phyloP scores from a whole-genome alignment of 2,329 filamentous ascomycete species.

The Niveomyces coronatus region DNA sequence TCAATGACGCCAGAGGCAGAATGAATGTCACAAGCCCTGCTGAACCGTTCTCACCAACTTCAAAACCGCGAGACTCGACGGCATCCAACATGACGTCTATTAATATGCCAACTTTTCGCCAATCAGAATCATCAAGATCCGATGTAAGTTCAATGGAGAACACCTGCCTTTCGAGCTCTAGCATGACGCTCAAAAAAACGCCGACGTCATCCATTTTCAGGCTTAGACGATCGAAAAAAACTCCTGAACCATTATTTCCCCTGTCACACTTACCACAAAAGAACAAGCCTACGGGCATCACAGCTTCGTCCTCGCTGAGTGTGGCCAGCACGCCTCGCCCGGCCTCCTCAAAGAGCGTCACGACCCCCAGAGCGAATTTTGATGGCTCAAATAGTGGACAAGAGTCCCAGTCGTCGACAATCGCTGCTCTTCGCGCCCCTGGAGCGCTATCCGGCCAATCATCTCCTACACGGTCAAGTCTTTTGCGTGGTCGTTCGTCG shows the following conservation, averaged over 20 bases:
- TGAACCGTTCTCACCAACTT: constrained; percentile 35
- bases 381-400: constrained; percentile 21
- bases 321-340: constrained; percentile 24
- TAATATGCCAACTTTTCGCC: constrained; percentile 34
- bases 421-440: constrained; percentile 36
- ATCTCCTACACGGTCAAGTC: constrained; percentile 50
- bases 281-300: constrained; percentile 31
- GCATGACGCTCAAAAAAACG: constrained; percentile 49
- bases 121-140: constrained; percentile 72
- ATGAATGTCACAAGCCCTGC: constrained; percentile 37
- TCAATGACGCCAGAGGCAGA: constrained; percentile 32
- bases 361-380: constrained; percentile 14
- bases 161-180: constrained; percentile 46
- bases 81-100: constrained; percentile 33
- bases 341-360: constrained; percentile 23
- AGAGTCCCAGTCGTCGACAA: constrained; percentile 28
- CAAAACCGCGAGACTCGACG: constrained; percentile 19
- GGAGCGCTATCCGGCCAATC: constrained; percentile 51
- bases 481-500: constrained; percentile 68
- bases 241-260: constrained; percentile 70
- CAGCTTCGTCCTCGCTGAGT: constrained; percentile 32
- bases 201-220: constrained; percentile 69
- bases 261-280: constrained; percentile 76
- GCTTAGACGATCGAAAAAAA: constrained; percentile 66
- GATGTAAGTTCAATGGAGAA: constrained; percentile 71